Evolutionary conservation across 169 alveolate genomes (phyloP).

Genomic region (Eimeria tenella): DNA sequence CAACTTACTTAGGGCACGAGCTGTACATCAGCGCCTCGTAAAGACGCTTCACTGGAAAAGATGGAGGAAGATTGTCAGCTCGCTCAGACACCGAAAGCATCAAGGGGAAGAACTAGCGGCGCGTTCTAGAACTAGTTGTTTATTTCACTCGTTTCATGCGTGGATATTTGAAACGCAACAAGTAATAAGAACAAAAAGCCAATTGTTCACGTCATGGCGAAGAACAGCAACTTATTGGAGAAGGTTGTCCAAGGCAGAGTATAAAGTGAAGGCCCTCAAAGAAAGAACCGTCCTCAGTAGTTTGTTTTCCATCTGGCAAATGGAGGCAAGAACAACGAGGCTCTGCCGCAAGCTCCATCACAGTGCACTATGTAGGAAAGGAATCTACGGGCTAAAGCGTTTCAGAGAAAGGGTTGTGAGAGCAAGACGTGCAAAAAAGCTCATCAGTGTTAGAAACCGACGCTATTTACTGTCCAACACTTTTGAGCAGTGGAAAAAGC

Average conservation of each 20-base stretch:
- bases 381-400: not conserved
- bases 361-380: not conserved
- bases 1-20: not conserved
- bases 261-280: not conserved
- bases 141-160: not conserved
- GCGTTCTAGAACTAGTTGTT: not conserved
- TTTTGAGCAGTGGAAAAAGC: slow-evolving; percentile 14
- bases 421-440: not conserved
- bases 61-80: not conserved
- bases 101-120: not conserved
- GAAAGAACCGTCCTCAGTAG: not conserved
- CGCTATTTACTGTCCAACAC: not conserved
- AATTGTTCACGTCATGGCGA: slow-evolving; percentile 9
- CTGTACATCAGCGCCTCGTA: not conserved
- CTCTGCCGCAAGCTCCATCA: not conserved
- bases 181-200: not conserved
- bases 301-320: not conserved
- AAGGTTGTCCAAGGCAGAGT: not conserved
- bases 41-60: slow-evolving; percentile 10
- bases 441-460: not conserved
- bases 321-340: not conserved
- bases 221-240: not conserved
- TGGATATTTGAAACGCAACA: not conserved
- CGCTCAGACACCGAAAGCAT: not conserved
- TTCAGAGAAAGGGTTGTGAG: not conserved